Conservation (phyloP, 2,329 filamentous ascomycete genomes). For the Penicillium glabrum region DNA sequence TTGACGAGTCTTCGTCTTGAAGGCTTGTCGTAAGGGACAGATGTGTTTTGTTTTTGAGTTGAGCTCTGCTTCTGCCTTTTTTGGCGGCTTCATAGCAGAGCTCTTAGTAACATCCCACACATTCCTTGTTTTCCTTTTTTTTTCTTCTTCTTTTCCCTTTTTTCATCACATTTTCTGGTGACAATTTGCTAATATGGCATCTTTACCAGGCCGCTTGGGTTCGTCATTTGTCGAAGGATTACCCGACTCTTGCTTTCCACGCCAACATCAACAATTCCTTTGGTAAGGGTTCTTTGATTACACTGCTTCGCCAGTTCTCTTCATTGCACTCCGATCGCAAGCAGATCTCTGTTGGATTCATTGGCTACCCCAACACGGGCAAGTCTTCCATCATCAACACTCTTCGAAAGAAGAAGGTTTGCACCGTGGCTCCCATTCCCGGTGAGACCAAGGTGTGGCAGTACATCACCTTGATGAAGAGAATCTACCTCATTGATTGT, state of each 20-base stretch:
- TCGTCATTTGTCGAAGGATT: conserved; percentile 79
- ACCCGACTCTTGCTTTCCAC: conserved; percentile 92
- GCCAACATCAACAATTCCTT: conserved; percentile 94
- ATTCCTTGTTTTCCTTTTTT: conserved; percentile 41
- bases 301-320: conserved; percentile 88
- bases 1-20: conserved; percentile 88
- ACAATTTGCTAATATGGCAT: conserved; percentile 30
- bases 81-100: conserved; percentile 66
- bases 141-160: neutral
- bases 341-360: conserved; percentile 88
- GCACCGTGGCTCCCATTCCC: conserved; percentile 89
- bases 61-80: conserved; percentile 72
- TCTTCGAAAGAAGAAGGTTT: conserved; percentile 88
- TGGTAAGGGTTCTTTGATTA: conserved; percentile 91
- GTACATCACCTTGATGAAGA: conserved; percentile 92
- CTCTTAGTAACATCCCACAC: conserved; percentile 99
- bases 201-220: conserved; percentile 83
- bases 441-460: conserved; percentile 99
- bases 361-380: conserved; percentile 89
- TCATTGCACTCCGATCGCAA: conserved; percentile 86
- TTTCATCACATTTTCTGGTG: conserved; percentile 35
- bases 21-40: conserved; percentile 71
- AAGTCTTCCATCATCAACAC: conserved; percentile 99
- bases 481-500: conserved; percentile 93
- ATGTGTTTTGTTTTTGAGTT: conserved; percentile 94